Evolutionary conservation across 495 filamentous ascomycete genomes (phyloP).

Genomic region (Trichocladium uniseriatum): DNA sequence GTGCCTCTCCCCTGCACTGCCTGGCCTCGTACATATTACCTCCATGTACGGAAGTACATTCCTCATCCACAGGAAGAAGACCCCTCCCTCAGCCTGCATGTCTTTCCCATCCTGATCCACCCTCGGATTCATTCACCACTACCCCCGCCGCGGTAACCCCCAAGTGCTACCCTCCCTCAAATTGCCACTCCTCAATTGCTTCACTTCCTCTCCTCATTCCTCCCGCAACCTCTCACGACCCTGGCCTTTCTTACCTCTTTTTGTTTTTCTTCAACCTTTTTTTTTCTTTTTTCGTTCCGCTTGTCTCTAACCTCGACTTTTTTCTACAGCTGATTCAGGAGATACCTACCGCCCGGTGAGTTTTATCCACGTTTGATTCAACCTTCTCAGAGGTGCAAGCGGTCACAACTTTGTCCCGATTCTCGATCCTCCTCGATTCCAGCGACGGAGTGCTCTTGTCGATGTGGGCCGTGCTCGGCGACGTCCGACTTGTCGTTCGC

Average conservation of each 20-base stretch:
- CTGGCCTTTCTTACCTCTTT: background rate
- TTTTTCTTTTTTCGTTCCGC: constrained; percentile 8
- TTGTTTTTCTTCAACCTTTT: constrained; percentile 14
- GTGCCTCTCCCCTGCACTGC: constrained; percentile 29
- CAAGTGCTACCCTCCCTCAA: constrained; percentile 22
- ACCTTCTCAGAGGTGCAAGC: background rate
- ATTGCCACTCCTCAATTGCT: constrained; percentile 27
- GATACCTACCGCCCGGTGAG: constrained; percentile 47
- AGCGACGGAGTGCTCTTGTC: background rate
- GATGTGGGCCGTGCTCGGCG: constrained; percentile 11
- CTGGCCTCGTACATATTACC: constrained; percentile 25
- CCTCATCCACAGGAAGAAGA: constrained; percentile 8
- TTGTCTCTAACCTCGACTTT: constrained; percentile 32
- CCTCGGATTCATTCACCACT: constrained; percentile 25
- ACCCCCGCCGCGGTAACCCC: constrained; percentile 22
- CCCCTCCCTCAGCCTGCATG: constrained; percentile 30
- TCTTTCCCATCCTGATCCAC: constrained; percentile 33
- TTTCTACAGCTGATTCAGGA: constrained; percentile 40
- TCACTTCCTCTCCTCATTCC: constrained; percentile 12
- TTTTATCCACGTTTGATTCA: constrained; percentile 9
- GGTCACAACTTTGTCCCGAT: background rate
- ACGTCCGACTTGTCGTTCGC: constrained; percentile 2
- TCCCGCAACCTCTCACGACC: constrained; percentile 11
- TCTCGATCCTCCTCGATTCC: background rate
- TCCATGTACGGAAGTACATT: constrained; percentile 20